Percentiles rank a stretch among this genome's conserved stretches.
phyloP scores from a whole-genome alignment of 2,329 filamentous ascomycete species.

The Kalaharituber pfeilii region DNA sequence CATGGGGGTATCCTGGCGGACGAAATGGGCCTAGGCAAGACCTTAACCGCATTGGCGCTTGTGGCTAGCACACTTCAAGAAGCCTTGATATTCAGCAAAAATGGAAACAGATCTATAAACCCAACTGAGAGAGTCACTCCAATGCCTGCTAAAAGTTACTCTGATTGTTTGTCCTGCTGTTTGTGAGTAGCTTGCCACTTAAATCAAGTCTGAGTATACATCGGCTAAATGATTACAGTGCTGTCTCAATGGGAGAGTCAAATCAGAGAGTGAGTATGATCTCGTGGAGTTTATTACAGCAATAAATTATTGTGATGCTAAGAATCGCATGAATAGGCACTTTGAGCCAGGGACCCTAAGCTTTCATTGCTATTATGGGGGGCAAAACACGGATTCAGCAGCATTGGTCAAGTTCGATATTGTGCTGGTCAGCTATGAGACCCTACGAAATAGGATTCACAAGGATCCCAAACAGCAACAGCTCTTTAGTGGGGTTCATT shows the following conservation, averaged over 20 bases:
- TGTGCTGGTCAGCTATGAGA: slow-evolving; percentile 25
- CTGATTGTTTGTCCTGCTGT: too few species aligned
- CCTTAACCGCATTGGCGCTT: slow-evolving; percentile 63
- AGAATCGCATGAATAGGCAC: slow-evolving; percentile 14
- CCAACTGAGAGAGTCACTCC: too few species aligned
- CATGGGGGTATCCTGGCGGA: slow-evolving; percentile 64
- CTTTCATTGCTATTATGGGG: slow-evolving; percentile 20
- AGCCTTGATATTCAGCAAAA: too few species aligned
- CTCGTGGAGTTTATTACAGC: neutral
- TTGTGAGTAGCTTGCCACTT: too few species aligned
- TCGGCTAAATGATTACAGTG: too few species aligned
- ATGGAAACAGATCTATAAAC: too few species aligned
- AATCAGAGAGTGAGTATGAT: neutral
- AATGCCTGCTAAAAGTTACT: too few species aligned
- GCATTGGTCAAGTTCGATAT: slow-evolving; percentile 20
- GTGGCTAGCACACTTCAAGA: too few species aligned
- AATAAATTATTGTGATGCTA: neutral
- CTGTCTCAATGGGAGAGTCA: neutral
- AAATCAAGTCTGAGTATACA: too few species aligned
- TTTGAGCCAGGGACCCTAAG: slow-evolving; percentile 13
- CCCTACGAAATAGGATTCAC: slow-evolving; percentile 23
- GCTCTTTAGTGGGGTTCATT: slow-evolving; percentile 14
- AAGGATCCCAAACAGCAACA: slow-evolving; percentile 3
- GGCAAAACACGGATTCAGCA: neutral
- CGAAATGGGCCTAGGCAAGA: slow-evolving; percentile 74